Evolutionary conservation across 306 rosid species (phyloP).

Genomic region (Sindora glabra): DNA sequence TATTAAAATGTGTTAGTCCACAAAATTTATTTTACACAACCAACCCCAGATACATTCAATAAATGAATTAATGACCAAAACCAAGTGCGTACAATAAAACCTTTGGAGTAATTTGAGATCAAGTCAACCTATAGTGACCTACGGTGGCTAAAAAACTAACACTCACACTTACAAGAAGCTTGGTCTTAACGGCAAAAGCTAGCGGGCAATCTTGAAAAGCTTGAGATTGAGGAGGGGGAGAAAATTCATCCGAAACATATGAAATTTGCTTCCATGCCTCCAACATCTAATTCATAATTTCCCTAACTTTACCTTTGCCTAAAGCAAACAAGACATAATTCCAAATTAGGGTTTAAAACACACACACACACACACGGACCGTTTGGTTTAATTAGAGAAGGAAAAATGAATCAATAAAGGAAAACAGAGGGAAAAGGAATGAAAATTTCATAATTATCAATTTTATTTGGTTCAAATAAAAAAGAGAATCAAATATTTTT

Average conservation of each 20-base stretch:
- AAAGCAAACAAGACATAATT: constrained; percentile 13
- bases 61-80: neutral
- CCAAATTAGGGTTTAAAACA: too few species aligned
- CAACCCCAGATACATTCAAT: neutral
- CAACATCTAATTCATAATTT: constrained; percentile 83
- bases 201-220: constrained; percentile 46
- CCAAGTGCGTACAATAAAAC: neutral
- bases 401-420: too few species aligned
- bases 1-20: too few species aligned
- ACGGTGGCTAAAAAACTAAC: too few species aligned
- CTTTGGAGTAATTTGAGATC: neutral
- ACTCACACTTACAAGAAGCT: too few species aligned
- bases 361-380: too few species aligned
- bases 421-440: too few species aligned
- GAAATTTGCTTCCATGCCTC: constrained; percentile 91
- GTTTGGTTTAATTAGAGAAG: too few species aligned
- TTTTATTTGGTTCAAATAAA: too few species aligned
- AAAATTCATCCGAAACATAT: constrained; percentile 61
- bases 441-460: too few species aligned
- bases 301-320: constrained; percentile 87
- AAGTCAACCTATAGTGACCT: neutral
- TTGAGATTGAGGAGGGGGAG: constrained; percentile 58
- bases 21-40: too few species aligned
- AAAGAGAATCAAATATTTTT: too few species aligned
- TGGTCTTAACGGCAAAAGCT: neutral